These are phyloP conservation scores for Rhododendron simsii DNA, from an alignment of 148 eudicot species.

Conservation along the genomic window DNA sequence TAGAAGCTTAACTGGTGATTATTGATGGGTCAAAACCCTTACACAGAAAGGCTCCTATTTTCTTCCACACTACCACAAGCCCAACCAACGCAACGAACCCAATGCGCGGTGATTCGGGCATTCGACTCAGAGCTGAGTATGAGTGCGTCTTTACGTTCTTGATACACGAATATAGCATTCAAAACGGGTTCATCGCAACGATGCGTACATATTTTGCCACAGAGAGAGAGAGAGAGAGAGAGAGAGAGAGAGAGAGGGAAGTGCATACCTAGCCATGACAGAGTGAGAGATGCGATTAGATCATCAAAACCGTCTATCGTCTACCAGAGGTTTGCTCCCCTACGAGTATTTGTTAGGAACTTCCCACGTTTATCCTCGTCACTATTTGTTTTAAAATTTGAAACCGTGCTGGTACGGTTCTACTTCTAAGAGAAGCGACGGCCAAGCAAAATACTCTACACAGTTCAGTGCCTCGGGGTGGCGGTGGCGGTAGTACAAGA, in stretches of 20 bases:
- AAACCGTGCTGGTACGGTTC: neutral
- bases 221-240: too few species aligned
- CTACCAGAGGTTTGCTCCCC: neutral
- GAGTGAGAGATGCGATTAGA: neutral
- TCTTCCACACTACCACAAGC: neutral
- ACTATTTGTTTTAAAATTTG: neutral
- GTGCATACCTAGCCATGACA: slow-evolving; percentile 13
- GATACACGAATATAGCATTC: neutral
- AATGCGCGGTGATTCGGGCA: neutral
- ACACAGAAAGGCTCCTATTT: neutral
- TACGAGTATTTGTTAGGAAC: neutral
- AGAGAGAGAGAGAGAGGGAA: neutral
- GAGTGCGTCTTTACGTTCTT: neutral
- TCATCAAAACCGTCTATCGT: neutral
- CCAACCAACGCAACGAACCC: too few species aligned
- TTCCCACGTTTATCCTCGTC: neutral
- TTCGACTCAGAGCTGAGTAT: neutral
- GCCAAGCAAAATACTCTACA: neutral
- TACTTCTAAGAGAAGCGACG: neutral
- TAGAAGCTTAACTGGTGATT: neutral
- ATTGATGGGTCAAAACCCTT: neutral
- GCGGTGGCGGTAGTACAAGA: neutral
- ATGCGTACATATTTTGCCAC: neutral
- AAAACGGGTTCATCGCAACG: neutral
- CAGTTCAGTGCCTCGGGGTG: neutral